A percentile compares a stretch with the other conserved stretches of the same genome.
Evolutionary conservation across 306 rosid species (phyloP).

Genomic region (Astragalus membranaceus): DNA sequence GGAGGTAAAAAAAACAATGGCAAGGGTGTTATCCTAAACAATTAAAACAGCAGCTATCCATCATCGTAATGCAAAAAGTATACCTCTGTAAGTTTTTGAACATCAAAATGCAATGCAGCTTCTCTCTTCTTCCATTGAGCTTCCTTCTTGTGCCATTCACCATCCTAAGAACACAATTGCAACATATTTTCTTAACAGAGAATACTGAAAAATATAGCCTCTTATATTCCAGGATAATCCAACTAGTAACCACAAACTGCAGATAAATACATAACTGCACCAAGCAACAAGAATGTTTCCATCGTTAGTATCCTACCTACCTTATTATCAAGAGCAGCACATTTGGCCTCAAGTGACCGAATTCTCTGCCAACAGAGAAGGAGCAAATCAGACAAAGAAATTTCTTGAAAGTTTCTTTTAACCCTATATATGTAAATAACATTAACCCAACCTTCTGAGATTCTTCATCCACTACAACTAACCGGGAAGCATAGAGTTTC

Average conservation of each 20-base stretch:
- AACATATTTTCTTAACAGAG: conserved; percentile 10
- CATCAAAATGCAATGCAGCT: conserved; percentile 31
- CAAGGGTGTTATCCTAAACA: neutral
- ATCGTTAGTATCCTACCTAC: conserved; percentile 35
- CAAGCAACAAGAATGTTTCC: neutral
- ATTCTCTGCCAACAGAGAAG: conserved; percentile 48
- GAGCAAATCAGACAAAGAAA: conserved; percentile 7
- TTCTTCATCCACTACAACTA: conserved; percentile 60
- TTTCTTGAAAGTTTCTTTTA: neutral
- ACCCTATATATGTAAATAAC: neutral
- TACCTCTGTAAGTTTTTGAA: conserved; percentile 52
- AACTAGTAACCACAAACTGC: neutral
- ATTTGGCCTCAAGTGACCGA: conserved; percentile 56
- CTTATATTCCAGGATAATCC: neutral
- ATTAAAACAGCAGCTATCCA: neutral
- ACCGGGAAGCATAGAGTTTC: conserved; percentile 60
- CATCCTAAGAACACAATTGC: conserved; percentile 33
- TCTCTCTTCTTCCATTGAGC: conserved; percentile 46
- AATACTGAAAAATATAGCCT: neutral
- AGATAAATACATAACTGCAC: neutral
- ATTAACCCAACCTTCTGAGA: conserved; percentile 54
- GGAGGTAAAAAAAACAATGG: neutral
- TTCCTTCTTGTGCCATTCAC: conserved; percentile 57
- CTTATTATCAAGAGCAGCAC: conserved; percentile 61
- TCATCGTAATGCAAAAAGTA: neutral